A percentile compares a stretch with the other conserved stretches of the same genome.
These are phyloP conservation scores for Allomyces javanicus DNA, from an alignment of 192 early-diverging fungal genomes.

Conservation along the genomic window DNA sequence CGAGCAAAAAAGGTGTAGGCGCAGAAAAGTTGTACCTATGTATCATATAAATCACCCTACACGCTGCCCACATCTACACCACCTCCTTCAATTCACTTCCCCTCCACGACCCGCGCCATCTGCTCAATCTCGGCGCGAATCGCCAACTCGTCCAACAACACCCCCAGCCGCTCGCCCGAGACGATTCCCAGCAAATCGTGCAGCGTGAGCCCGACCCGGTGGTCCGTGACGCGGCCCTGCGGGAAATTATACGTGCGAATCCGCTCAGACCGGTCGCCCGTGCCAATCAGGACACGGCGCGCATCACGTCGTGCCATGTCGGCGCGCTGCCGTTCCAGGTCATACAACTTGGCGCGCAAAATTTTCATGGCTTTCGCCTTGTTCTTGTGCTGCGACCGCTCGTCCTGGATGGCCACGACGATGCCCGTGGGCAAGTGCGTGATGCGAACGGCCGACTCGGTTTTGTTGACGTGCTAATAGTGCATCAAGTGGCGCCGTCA, in stretches of 20 bases:
- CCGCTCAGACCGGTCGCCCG: constrained; percentile 60
- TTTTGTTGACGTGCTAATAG: constrained; percentile 79
- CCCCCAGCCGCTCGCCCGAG: constrained; percentile 22
- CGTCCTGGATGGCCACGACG: constrained; percentile 66
- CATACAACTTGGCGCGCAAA: constrained; percentile 56
- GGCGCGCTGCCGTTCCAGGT: constrained; percentile 37
- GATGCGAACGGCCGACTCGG: constrained; percentile 80
- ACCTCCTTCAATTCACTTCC: no score
- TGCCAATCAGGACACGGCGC: constrained; percentile 40
- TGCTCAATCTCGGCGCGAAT: no score
- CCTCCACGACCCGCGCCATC: no score
- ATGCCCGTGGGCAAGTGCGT: constrained; percentile 86
- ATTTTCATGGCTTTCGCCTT: constrained; percentile 69
- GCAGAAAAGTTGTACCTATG: no score
- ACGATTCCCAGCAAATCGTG: constrained; percentile 47
- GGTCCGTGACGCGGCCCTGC: constrained; percentile 62
- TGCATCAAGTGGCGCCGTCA: no score
- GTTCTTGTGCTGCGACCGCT: constrained; percentile 89
- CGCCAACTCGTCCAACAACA: constrained; percentile 20
- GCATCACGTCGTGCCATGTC: constrained; percentile 33
- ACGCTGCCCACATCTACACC: no score
- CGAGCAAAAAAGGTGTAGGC: no score
- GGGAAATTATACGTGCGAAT: constrained; percentile 67
- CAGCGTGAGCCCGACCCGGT: constrained; percentile 52
- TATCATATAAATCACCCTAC: no score